Base-by-base conservation (phyloP, 2,329 filamentous ascomycete species). In the Arthroderma sp. region DNA sequence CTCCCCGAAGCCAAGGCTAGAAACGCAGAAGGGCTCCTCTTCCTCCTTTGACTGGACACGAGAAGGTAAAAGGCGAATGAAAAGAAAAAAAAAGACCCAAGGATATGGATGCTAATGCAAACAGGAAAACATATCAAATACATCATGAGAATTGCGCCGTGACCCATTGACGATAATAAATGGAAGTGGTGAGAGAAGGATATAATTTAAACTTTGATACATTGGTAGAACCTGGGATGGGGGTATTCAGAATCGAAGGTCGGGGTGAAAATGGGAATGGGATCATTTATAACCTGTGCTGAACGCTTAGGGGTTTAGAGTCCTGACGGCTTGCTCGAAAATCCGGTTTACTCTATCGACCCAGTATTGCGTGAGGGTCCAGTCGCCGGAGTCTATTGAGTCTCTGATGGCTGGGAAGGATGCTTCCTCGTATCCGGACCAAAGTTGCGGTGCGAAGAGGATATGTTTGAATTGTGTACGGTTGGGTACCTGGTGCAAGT, bases 381-480 rank as follows among this genome's bases (percentile, higher is more conserved):
- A 88, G 54, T 94, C 77, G 28, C 75, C 74, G 3, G 71, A 74
- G 49, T 83, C 77, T 36, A 95, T 70, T 6, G 82, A 80, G 56
- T 95, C 88, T 46, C 85, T 74, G 45, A 95, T 83, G n/a, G 81
- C 81, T 0, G 89, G 89, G 65, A 93, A 93, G 10, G 40, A 10
- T 27, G 34, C 40, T 45, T 75, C 74, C 30, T 82, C 75, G 52
- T 81, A 75, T 33, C 74, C 77, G 31, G 80, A 80, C 81, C 85
- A 88, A 2, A 77, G 69, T 56, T 85, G 77, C 0, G 91, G 91
- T 1, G 84, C 89, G 59, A 88, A 94, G 46, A 98, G 68, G 57
- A 93, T 75, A 63, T 95, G 91, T 63, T 93, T 94, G 72, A 87
- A 98, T 65, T 96, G 91, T 4, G 83, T 84, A 51, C 89, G 80